Evolutionary conservation across 805 yeast genomes (phyloP).

Genomic region (Lachancea meyersii): DNA sequence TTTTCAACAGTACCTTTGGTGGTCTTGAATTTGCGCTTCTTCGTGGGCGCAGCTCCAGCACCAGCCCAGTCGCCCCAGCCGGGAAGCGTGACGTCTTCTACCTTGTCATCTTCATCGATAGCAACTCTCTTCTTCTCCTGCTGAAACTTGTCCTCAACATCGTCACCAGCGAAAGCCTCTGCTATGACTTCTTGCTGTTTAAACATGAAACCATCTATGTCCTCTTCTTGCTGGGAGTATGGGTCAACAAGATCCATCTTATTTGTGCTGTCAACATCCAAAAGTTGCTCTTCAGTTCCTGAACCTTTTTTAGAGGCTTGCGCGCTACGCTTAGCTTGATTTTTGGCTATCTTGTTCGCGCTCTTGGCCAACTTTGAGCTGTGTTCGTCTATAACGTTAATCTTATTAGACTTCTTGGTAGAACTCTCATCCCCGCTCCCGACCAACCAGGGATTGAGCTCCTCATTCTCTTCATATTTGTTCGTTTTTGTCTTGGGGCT

Average conservation of each 20-base stretch:
- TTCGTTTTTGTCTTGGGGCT: constrained; percentile 4
- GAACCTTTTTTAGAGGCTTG: constrained; percentile 30
- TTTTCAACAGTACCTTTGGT: constrained; percentile 68
- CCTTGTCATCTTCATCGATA: constrained; percentile 80
- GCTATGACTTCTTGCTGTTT: constrained; percentile 75
- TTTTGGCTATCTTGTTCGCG: constrained; percentile 39
- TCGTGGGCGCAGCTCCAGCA: constrained; percentile 39
- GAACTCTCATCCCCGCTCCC: constrained; percentile 27
- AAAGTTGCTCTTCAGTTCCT: constrained; percentile 32
- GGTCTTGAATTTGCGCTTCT: constrained; percentile 60
- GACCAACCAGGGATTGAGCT: constrained; percentile 48
- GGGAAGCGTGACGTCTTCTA: constrained; percentile 78
- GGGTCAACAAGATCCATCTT: constrained; percentile 51
- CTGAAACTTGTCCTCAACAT: constrained; percentile 73
- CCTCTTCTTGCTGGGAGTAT: constrained; percentile 42
- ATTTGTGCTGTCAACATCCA: constrained; percentile 40
- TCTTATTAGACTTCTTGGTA: constrained; percentile 40
- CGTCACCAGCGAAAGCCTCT: constrained; percentile 97
- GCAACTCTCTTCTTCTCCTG: constrained; percentile 63
- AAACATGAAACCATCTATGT: constrained; percentile 46
- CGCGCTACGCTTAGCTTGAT: constrained; percentile 21
- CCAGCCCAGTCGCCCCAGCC: constrained; percentile 99
- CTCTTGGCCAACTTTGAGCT: constrained; percentile 47
- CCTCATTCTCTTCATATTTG: constrained; percentile 10
- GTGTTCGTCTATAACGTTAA: constrained; percentile 42